phyloP scores from a whole-genome alignment of 768 basidiomycete species.

The Gelatoporia subvermispora region DNA sequence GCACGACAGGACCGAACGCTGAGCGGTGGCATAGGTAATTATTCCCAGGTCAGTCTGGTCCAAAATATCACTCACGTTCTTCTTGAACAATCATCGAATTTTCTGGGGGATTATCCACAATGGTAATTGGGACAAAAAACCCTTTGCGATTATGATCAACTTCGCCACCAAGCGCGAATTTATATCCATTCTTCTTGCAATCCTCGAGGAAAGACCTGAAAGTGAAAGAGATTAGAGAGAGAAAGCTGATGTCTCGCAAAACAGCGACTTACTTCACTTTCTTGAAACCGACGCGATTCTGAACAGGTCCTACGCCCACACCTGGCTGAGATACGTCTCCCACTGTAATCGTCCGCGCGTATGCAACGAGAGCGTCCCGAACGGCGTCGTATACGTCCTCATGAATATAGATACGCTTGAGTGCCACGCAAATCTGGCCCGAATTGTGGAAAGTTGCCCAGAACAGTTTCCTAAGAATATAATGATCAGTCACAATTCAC shows the following conservation, averaged over 20 bases:
- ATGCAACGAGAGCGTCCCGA: not conserved
- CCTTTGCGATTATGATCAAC: not conserved
- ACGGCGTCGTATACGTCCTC: not conserved
- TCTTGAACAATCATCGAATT: slow-evolving; percentile 7
- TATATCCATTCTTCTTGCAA: slow-evolving; percentile 8
- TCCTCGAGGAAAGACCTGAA: slow-evolving; percentile 2
- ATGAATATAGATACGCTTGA: slow-evolving; percentile 2
- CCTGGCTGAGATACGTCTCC: slow-evolving; percentile 1
- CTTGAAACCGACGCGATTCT: slow-evolving; percentile 1
- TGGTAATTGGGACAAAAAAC: slow-evolving; percentile 4
- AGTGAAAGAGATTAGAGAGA: not conserved
- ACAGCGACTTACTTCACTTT: slow-evolving; percentile 2
- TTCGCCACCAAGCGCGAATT: slow-evolving; percentile 1
- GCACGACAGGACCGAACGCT: slow-evolving; percentile 9
- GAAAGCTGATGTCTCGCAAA: not conserved
- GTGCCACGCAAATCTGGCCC: not conserved
- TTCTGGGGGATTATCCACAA: slow-evolving; percentile 10
- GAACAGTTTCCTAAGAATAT: not conserved
- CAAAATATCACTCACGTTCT: slow-evolving; percentile 4
- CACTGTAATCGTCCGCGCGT: not conserved
- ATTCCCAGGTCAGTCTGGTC: not conserved
- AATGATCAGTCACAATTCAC: not conserved
- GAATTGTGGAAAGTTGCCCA: not conserved
- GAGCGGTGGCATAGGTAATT: not conserved
- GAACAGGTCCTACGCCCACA: not conserved